phyloP scores from a whole-genome alignment of 1,139 yeast species.

The Protomyces gravidus region DNA sequence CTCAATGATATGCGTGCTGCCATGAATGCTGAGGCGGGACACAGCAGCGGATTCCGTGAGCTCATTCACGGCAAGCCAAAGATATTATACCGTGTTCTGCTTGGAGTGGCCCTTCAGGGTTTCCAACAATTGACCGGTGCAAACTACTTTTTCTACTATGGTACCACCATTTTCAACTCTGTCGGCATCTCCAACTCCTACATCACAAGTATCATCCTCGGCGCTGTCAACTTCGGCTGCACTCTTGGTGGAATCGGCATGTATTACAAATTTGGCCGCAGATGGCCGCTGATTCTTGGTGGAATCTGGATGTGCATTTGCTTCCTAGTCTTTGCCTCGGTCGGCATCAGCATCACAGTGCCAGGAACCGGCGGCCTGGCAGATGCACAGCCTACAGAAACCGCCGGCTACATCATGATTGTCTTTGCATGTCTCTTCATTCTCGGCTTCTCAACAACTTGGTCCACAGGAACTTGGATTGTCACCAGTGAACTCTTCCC shows the following conservation, averaged over 20 bases:
- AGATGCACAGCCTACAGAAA: conserved; percentile 37
- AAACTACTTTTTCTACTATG: conserved; percentile 61
- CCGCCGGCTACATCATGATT: conserved; percentile 65
- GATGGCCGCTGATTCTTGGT: conserved; percentile 62
- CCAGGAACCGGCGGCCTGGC: conserved; percentile 37
- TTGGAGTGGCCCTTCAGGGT: conserved; percentile 48
- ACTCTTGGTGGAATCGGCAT: conserved; percentile 64
- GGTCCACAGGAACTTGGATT: conserved; percentile 73
- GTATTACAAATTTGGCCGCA: conserved; percentile 68
- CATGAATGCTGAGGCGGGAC: conserved; percentile 38
- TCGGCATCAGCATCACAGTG: conserved; percentile 54
- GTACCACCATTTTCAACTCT: conserved; percentile 57
- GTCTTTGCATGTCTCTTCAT: conserved; percentile 74
- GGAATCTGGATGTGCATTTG: conserved; percentile 61
- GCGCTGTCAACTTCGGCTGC: conserved; percentile 72
- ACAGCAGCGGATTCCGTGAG: conserved; percentile 29
- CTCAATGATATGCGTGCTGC: conserved; percentile 44
- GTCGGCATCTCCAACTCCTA: conserved; percentile 50
- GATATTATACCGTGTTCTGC: conserved; percentile 41
- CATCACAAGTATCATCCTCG: conserved; percentile 69
- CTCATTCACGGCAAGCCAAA: conserved; percentile 24
- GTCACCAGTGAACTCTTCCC: conserved; percentile 77
- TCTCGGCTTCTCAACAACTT: conserved; percentile 76
- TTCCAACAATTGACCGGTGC: conserved; percentile 69
- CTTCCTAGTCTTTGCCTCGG: conserved; percentile 60